Conservation (phyloP, 1,139 yeast species). For the Spathaspora sp. region DNA sequence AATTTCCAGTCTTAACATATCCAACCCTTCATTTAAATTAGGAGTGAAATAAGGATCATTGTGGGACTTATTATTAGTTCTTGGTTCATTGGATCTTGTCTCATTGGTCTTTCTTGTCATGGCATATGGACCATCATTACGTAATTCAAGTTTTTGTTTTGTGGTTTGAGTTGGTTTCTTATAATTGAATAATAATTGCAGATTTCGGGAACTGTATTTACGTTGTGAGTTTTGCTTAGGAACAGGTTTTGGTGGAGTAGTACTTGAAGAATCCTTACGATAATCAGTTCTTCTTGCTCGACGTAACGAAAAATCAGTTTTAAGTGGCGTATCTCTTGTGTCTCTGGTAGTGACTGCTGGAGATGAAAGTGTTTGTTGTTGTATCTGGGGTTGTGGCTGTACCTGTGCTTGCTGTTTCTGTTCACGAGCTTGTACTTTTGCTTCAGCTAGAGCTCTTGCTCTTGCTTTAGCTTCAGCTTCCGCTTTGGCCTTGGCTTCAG, state of each 20-base stretch:
- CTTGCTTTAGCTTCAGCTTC: too few species aligned
- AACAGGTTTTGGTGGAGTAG: not conserved
- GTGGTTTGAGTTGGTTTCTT: conserved; percentile 14
- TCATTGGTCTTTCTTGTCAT: conserved; percentile 4
- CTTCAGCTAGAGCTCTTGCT: too few species aligned
- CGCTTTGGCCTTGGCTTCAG: too few species aligned
- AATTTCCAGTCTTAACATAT: conserved; percentile 43
- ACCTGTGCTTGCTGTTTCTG: too few species aligned
- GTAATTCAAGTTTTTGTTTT: not conserved
- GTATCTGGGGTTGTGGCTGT: not conserved
- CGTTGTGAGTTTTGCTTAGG: conserved; percentile 4
- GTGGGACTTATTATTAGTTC: not conserved
- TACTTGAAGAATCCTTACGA: conserved; percentile 23
- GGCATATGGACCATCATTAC: conserved; percentile 1
- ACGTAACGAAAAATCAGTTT: conserved; percentile 30
- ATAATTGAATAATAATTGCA: conserved; percentile 35
- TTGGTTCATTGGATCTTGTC: not conserved
- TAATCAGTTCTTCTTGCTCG: conserved; percentile 46
- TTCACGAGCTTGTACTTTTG: too few species aligned
- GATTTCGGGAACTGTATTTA: conserved; percentile 22
- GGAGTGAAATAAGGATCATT: conserved; percentile 21
- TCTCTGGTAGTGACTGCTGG: not conserved
- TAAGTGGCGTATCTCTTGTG: conserved; percentile 3
- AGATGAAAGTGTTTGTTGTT: conserved; percentile 1
- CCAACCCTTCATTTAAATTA: conserved; percentile 45